phyloP scores from a whole-genome alignment of 768 basidiomycete species.

The Suillus sp. region DNA sequence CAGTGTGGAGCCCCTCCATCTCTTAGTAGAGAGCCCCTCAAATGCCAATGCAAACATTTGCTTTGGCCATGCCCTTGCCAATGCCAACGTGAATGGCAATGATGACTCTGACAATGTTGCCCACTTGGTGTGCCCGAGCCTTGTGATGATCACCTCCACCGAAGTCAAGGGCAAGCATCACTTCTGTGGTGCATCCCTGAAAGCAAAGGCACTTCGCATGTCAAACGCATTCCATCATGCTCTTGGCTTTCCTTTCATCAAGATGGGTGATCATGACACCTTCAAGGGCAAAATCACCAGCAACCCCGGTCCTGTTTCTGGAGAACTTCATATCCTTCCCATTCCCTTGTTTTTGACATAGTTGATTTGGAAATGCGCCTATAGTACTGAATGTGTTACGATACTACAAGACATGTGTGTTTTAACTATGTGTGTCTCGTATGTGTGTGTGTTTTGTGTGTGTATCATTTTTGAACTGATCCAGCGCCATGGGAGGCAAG shows the following conservation, averaged over 20 bases:
- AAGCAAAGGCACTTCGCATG: constrained; percentile 51
- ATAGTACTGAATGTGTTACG: too few species aligned
- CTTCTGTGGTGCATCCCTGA: constrained; percentile 39
- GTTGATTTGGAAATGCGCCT: too few species aligned
- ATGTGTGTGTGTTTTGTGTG: too few species aligned
- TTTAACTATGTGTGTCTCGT: too few species aligned
- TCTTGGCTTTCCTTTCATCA: constrained; percentile 55
- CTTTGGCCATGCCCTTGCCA: constrained; percentile 40
- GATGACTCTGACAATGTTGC: constrained; percentile 25
- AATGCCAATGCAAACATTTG: constrained; percentile 37
- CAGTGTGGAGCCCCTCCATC: constrained; percentile 51
- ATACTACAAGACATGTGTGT: too few species aligned
- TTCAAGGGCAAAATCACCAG: constrained; percentile 14
- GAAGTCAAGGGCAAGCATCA: constrained; percentile 26
- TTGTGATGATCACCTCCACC: constrained; percentile 14
- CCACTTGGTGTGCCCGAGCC: constrained; percentile 20
- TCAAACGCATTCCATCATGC: constrained; percentile 58
- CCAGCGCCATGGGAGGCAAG: too few species aligned
- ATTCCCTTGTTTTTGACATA: constrained; percentile 40
- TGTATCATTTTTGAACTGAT: too few species aligned
- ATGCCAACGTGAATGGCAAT: constrained; percentile 32
- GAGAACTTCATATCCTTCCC: constrained; percentile 35
- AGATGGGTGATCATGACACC: constrained; percentile 20
- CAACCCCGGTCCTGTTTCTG: constrained; percentile 21
- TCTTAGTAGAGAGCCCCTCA: constrained; percentile 39